Conservation (phyloP, 2,329 filamentous ascomycete genomes). For the Botrytis fragariae region DNA sequence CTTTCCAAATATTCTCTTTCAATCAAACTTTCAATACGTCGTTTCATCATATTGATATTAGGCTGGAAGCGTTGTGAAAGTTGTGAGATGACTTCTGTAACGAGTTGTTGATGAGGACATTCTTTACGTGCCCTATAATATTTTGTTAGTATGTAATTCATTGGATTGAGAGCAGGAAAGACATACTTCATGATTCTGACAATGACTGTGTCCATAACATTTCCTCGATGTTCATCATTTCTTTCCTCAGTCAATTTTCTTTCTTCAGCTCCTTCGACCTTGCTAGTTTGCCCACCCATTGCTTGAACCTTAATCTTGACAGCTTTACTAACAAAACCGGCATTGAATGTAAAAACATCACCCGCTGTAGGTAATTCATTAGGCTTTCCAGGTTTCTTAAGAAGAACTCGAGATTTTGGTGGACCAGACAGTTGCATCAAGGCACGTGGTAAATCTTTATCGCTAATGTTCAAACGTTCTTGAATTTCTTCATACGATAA, state of each 20-base stretch:
- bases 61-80: constrained; percentile 69
- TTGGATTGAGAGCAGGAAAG: neutral
- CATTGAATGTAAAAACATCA: constrained; percentile 81
- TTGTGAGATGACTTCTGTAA: constrained; percentile 70
- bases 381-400: constrained; percentile 72
- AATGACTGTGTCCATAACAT: constrained; percentile 72
- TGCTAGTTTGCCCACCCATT: constrained; percentile 71
- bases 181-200: constrained; percentile 82
- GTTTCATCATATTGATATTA: constrained; percentile 75
- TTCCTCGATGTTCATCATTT: constrained; percentile 68
- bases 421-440: constrained; percentile 79
- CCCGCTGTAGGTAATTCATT: constrained; percentile 69
- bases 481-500: constrained; percentile 76
- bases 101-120: constrained; percentile 64
- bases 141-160: constrained; percentile 36
- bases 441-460: constrained; percentile 69
- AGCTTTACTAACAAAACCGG: constrained; percentile 75
- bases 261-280: constrained; percentile 73
- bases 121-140: constrained; percentile 68
- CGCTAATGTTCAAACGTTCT: constrained; percentile 74
- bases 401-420: constrained; percentile 76
- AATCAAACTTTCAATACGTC: constrained; percentile 75
- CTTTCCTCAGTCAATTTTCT: constrained; percentile 71
- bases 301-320: constrained; percentile 88
- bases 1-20: constrained; percentile 76